Evolutionary conservation across 2,329 filamentous ascomycete genomes (phyloP), one percentile per base, ranked within the genome.

Genomic region (Paracorniculantispora psalliotae): DNA sequence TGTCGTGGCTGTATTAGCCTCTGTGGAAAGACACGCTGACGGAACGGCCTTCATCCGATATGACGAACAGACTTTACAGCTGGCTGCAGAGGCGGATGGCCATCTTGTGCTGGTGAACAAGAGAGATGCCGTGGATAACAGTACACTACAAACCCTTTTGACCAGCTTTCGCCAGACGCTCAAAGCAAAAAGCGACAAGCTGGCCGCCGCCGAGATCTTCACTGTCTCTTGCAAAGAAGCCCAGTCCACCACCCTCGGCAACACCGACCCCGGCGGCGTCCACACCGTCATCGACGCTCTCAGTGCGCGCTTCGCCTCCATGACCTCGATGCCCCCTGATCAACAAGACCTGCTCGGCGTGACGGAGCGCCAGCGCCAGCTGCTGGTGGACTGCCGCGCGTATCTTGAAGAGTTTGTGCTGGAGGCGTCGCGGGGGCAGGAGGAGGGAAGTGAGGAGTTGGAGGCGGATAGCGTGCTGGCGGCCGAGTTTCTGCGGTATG

Each of bases 341-440:
- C 86, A 90, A 78, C 84, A 92, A 74, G 90, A 96, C 67, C 88
- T 94, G 4, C 82, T 97, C 3, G 92, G 92, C 59, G 92, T 96
- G 39, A 96, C 91, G 19, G 91, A 93, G 73, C 87, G 94, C 60
- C 94, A 99, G 77, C 84, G 89, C 54, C 83, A 91, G 70, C 85
- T 97, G 55, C 81, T 99, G 49, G 81, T 84, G 52, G 81, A 86
- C 68, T 96, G 93, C 70, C 79, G 88, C 13, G 70, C 71, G 37
- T 84, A 92, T 69, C 81, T 99, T 1, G 81, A 88, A 51, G 81
- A 85, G 23, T 99, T 96, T 70, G 75, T 93, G 62, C 73, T 69
- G 10, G 84, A 87, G 67, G 83, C 86, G 15, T 37, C 10, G 37
- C 33, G 33, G 10, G 47, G 19, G 19, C 68, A 70, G 49, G 65